Percentiles rank a stretch among this genome's conserved stretches.
phyloP scores from a whole-genome alignment of 129 eudicot species.

The Glebionis coronaria region DNA sequence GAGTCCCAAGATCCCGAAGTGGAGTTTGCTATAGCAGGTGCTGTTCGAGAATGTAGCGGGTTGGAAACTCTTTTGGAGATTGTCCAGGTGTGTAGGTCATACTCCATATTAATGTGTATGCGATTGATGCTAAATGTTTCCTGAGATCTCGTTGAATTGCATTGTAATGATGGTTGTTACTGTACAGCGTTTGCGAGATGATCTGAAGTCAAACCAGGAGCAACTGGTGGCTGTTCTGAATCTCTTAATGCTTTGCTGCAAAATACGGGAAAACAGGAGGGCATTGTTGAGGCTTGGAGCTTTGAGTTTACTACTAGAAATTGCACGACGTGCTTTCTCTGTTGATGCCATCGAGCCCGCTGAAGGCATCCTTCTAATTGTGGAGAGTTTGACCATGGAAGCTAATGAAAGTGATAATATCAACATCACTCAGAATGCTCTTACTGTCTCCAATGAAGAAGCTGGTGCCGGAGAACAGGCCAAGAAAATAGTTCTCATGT shows the following conservation, averaged over 20 bases:
- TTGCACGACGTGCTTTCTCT: conserved; percentile 94
- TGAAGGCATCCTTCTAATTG: conserved; percentile 94
- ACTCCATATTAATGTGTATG: neutral
- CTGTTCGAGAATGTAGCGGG: conserved; percentile 96
- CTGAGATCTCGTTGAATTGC: neutral
- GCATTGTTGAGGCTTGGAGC: conserved; percentile 85
- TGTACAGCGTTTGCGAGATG: conserved; percentile 82
- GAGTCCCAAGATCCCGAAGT: conserved; percentile 98
- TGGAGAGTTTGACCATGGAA: conserved; percentile 87
- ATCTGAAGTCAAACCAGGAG: conserved; percentile 94
- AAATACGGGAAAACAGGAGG: conserved; percentile 90
- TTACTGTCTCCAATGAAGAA: conserved; percentile 79
- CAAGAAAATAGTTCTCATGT: conserved; percentile 94
- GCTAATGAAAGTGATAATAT: conserved; percentile 94
- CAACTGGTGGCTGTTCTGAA: conserved; percentile 83
- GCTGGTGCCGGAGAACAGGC: conserved; percentile 92
- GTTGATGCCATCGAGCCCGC: conserved; percentile 99
- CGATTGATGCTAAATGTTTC: neutral
- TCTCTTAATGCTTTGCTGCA: conserved; percentile 93
- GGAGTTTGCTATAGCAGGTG: conserved; percentile 96
- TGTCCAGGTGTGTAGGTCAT: conserved; percentile 60
- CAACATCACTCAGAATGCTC: conserved; percentile 67
- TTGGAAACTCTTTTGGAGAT: conserved; percentile 76
- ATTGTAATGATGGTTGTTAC: neutral
- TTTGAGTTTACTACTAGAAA: conserved; percentile 79